A percentile compares a stretch with the other conserved stretches of the same genome.
phyloP scores from a whole-genome alignment of 176 grass and related monocot species.

The Leersia perrieri region DNA sequence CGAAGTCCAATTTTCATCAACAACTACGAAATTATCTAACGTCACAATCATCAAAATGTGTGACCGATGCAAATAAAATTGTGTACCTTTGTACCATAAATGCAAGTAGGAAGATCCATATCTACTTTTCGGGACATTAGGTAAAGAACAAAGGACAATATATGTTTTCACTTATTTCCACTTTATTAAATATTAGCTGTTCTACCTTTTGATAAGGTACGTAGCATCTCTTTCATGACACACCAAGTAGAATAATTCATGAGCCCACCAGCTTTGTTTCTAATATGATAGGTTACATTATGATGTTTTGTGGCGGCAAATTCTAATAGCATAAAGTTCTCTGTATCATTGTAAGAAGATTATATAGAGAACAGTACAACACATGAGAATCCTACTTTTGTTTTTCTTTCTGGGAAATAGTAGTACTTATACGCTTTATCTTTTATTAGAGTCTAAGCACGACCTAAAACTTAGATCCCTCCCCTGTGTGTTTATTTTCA shows the following conservation, averaged over 20 bases:
- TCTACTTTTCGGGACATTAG: neutral
- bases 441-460: too few species aligned
- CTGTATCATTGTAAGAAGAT: neutral
- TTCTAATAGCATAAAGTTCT: neutral
- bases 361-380: too few species aligned
- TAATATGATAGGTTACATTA: neutral
- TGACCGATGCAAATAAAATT: neutral
- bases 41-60: neutral
- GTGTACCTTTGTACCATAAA: neutral
- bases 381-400: neutral
- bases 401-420: too few species aligned
- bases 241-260: neutral
- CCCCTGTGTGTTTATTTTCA: too few species aligned
- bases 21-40: neutral
- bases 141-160: neutral
- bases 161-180: neutral
- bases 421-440: too few species aligned
- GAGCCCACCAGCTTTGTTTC: neutral
- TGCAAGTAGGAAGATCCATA: neutral
- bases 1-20: neutral
- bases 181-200: neutral
- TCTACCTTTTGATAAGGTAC: too few species aligned
- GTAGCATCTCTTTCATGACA: too few species aligned
- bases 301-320: neutral
- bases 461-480: too few species aligned